These are phyloP conservation scores for Leucosporidium creatinivorum DNA, from an alignment of 768 basidiomycete genomes.

Conservation along the genomic window DNA sequence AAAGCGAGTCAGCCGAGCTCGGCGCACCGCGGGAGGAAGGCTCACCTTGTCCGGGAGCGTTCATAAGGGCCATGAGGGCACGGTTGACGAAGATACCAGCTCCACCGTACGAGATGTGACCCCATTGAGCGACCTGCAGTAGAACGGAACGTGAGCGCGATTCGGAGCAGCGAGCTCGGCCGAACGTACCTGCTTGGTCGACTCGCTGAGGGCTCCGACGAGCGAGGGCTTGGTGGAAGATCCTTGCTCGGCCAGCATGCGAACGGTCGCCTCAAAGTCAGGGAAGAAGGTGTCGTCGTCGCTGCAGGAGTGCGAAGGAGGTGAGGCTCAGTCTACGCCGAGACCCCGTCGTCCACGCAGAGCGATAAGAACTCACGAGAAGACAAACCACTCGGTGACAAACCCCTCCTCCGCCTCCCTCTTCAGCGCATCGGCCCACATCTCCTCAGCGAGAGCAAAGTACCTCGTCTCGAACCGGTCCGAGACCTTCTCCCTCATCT, in stretches of 20 bases:
- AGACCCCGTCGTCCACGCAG: not conserved
- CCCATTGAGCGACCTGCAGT: conserved; percentile 28
- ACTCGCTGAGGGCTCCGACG: conserved; percentile 29
- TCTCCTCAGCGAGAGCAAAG: conserved; percentile 29
- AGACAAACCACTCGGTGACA: conserved; percentile 30
- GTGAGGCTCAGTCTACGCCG: too few species aligned
- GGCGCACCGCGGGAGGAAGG: not conserved
- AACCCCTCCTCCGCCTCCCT: conserved; percentile 13
- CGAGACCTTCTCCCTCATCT: conserved; percentile 15
- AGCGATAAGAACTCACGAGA: conserved; percentile 18
- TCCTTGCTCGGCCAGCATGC: conserved; percentile 14
- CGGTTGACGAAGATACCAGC: conserved; percentile 5
- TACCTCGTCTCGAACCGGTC: conserved; percentile 34
- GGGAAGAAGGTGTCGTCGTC: conserved; percentile 36
- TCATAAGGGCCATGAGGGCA: not conserved
- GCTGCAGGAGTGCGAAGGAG: conserved; percentile 4
- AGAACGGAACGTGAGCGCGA: not conserved
- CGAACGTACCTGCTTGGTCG: conserved; percentile 26
- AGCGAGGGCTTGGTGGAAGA: not conserved
- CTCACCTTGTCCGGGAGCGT: not conserved
- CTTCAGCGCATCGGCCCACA: conserved; percentile 20
- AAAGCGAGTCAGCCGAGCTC: not conserved
- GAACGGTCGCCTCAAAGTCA: conserved; percentile 22
- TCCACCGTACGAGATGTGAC: conserved; percentile 30
- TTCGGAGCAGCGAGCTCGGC: too few species aligned